Conservation (phyloP, 2,329 filamentous ascomycete genomes). For the Colletotrichum sansevieriae region DNA sequence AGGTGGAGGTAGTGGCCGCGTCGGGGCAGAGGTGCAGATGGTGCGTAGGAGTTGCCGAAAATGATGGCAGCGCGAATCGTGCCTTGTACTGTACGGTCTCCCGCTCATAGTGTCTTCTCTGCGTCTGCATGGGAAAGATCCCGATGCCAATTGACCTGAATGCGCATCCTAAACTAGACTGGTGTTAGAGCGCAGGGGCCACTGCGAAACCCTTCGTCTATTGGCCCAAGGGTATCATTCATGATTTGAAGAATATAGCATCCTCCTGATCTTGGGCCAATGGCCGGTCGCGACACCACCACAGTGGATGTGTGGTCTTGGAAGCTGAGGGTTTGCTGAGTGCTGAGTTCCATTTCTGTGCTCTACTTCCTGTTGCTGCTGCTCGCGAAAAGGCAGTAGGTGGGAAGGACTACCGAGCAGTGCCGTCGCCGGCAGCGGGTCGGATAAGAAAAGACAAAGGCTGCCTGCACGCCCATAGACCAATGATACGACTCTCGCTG, state of each 20-base stretch:
- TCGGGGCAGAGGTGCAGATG: conserved; percentile 9
- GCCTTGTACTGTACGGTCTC: not conserved
- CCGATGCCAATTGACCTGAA: no score
- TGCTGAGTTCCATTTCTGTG: not conserved
- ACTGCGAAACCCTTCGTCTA: conserved; percentile 13
- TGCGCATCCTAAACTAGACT: no score
- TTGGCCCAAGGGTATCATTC: conserved; percentile 15
- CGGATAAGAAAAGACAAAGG: not conserved
- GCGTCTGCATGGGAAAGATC: not conserved
- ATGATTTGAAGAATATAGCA: conserved; percentile 1
- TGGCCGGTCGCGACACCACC: conserved; percentile 10
- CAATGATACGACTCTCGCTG: conserved; percentile 11
- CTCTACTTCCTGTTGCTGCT: not conserved
- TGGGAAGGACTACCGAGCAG: not conserved
- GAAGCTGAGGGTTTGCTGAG: conserved; percentile 5
- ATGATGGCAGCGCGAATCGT: conserved; percentile 7
- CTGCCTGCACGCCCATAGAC: conserved; percentile 35
- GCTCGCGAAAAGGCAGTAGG: not conserved
- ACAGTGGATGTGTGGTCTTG: conserved; percentile 10
- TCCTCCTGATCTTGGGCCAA: conserved; percentile 15
- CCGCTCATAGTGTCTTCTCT: not conserved
- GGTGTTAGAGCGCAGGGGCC: conserved; percentile 4
- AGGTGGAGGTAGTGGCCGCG: conserved; percentile 4
- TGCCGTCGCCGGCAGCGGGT: conserved; percentile 4
- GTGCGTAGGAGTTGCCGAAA: conserved; percentile 31